Percentiles rank a stretch among this genome's conserved stretches.
Evolutionary conservation across 805 yeast species (phyloP).

Genomic region (Barnettozyma californica): DNA sequence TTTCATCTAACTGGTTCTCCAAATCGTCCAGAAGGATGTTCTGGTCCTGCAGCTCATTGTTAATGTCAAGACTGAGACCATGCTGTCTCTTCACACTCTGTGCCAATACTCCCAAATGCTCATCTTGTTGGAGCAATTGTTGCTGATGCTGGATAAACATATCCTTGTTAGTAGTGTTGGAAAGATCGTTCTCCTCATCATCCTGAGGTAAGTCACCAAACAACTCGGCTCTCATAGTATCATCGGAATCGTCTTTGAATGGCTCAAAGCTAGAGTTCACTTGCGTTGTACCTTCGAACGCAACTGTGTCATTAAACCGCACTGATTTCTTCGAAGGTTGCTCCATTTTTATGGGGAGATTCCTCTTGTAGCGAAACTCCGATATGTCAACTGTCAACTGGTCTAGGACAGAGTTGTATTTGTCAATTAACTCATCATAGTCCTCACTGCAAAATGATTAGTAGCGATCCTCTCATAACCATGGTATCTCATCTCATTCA

Average conservation of each 20-base stretch:
- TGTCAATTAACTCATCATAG: constrained; percentile 24
- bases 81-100: constrained; percentile 40
- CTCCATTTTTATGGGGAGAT: constrained; percentile 4
- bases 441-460: constrained; percentile 16
- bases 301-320: constrained; percentile 24
- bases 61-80: constrained; percentile 40
- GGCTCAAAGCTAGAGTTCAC: constrained; percentile 13
- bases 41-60: constrained; percentile 44
- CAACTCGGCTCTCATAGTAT: constrained; percentile 12
- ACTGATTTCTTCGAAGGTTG: constrained; percentile 21
- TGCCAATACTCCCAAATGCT: constrained; percentile 35
- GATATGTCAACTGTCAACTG: constrained; percentile 13
- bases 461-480: neutral
- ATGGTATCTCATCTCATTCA: too few relatives aligned
- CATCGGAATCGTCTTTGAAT: constrained; percentile 16
- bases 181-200: constrained; percentile 10
- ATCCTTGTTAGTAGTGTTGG: constrained; percentile 30
- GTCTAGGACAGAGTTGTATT: constrained; percentile 11
- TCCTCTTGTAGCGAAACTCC: constrained; percentile 17
- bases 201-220: constrained; percentile 15
- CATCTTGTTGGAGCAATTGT: constrained; percentile 42
- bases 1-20: constrained; percentile 40
- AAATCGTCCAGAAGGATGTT: constrained; percentile 44
- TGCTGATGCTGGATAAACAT: constrained; percentile 41
- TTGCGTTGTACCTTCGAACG: constrained; percentile 7